phyloP scores from a whole-genome alignment of 2,329 filamentous ascomycete species.

The Raffaelea ambrosiae region DNA sequence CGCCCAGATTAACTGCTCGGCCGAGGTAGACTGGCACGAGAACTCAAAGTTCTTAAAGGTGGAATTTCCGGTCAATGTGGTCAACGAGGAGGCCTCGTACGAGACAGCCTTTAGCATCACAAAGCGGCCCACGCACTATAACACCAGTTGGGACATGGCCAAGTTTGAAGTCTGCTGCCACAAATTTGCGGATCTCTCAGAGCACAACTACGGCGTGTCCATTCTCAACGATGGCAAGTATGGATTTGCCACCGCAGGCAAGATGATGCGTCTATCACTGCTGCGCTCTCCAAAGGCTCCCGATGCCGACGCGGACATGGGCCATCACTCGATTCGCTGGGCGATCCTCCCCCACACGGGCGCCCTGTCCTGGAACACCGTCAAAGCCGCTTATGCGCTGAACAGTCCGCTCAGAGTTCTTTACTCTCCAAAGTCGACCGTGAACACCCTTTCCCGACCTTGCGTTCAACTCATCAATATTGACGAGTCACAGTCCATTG shows the following conservation, averaged over 20 bases:
- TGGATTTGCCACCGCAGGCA: slow-evolving; percentile 59
- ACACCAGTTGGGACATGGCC: slow-evolving; percentile 81
- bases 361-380: no score
- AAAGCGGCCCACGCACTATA: slow-evolving; percentile 89
- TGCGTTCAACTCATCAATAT: no score
- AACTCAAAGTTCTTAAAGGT: slow-evolving; percentile 98
- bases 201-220: slow-evolving; percentile 59
- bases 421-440: slow-evolving; percentile 57
- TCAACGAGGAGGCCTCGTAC: slow-evolving; percentile 87
- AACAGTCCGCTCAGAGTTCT: no score
- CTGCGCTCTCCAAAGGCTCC: slow-evolving; percentile 60
- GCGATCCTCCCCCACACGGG: slow-evolving; percentile 61
- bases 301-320: slow-evolving; percentile 63
- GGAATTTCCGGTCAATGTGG: slow-evolving; percentile 88
- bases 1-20: slow-evolving; percentile 67
- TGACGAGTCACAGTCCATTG: slow-evolving; percentile 42
- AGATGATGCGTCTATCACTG: slow-evolving; percentile 58
- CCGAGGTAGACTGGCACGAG: slow-evolving; percentile 94
- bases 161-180: slow-evolving; percentile 73
- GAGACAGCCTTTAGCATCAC: slow-evolving; percentile 92
- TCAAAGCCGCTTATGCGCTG: no score
- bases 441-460: slow-evolving; percentile 61
- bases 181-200: slow-evolving; percentile 64
- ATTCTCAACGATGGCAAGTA: slow-evolving; percentile 64
- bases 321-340: slow-evolving; percentile 55